phyloP scores from a whole-genome alignment of 257 asterid genomes.

The Solanum acaule region DNA sequence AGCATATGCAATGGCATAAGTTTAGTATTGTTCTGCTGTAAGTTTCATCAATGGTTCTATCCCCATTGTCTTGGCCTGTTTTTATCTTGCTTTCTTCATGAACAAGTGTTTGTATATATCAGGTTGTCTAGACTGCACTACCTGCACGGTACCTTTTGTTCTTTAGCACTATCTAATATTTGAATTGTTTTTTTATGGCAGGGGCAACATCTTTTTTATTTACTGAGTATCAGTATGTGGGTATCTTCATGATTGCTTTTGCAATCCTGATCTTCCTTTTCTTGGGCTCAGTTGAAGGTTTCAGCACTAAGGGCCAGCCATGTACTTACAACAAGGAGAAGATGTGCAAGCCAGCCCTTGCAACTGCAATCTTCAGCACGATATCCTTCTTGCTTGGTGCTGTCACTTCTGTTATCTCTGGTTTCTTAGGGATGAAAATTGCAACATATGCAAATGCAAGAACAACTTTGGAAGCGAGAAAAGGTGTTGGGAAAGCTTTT shows the following conservation, averaged over 20 bases:
- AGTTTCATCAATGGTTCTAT: neutral
- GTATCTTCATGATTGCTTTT: conserved; percentile 80
- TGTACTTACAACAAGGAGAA: conserved; percentile 46
- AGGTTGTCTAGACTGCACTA: neutral
- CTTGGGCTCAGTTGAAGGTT: conserved; percentile 89
- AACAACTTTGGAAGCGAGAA: conserved; percentile 85
- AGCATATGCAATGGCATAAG: neutral
- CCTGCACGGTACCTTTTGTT: neutral
- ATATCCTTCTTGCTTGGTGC: conserved; percentile 81
- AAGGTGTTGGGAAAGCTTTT: conserved; percentile 74
- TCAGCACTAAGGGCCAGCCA: conserved; percentile 54
- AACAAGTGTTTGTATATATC: neutral
- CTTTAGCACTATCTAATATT: neutral
- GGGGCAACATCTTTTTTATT: conserved; percentile 87
- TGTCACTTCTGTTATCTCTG: conserved; percentile 70
- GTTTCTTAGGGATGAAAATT: conserved; percentile 92
- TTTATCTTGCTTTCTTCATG: neutral
- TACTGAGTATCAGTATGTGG: conserved; percentile 73
- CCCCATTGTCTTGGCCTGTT: neutral
- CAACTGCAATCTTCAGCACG: conserved; percentile 87
- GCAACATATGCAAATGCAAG: conserved; percentile 94
- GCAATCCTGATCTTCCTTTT: conserved; percentile 83
- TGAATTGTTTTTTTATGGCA: conserved; percentile 14
- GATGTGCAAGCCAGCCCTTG: conserved; percentile 64
- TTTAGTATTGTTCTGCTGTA: neutral